A percentile compares a stretch with the other conserved stretches of the same genome.
Evolutionary conservation across 108 stramenopile species (phyloP).

Genomic region (Skeletonema costatum): DNA sequence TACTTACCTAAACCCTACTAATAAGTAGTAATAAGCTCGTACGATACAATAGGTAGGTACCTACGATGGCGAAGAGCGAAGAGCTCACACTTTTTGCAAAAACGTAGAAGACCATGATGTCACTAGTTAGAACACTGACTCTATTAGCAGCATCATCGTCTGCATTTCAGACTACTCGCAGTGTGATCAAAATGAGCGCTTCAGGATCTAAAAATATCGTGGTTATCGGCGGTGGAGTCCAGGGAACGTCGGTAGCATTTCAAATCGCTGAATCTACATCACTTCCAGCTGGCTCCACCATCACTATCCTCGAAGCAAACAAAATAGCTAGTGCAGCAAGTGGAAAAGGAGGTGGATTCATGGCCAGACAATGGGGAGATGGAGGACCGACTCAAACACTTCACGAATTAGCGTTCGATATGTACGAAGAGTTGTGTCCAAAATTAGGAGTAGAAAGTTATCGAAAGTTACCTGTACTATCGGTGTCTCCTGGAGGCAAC

Average conservation of each 20-base stretch:
- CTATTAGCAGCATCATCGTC: background rate
- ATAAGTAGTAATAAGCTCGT: no score
- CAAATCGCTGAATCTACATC: conserved; percentile 39
- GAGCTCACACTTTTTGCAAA: no score
- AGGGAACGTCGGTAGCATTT: conserved; percentile 77
- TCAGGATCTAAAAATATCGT: conserved; percentile 41
- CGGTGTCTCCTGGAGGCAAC: conserved; percentile 61
- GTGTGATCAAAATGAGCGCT: background rate
- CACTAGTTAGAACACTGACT: background rate
- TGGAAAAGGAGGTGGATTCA: conserved; percentile 93
- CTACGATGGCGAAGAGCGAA: no score
- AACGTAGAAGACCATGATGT: background rate
- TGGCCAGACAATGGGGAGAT: conserved; percentile 67
- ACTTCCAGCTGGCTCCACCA: conserved; percentile 31
- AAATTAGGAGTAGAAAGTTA: conserved; percentile 66
- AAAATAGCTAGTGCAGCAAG: conserved; percentile 79
- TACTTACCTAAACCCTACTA: no score
- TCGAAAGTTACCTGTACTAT: conserved; percentile 81
- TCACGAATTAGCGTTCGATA: conserved; percentile 75
- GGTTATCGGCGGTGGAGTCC: conserved; percentile 86
- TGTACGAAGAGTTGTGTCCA: conserved; percentile 76
- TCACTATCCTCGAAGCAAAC: conserved; percentile 79
- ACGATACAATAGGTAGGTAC: no score
- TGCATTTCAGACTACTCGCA: background rate
- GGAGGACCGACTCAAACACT: conserved; percentile 21